phyloP scores from a whole-genome alignment of 352 stramenopile genomes.

The Phytophthora chlamydospora region DNA sequence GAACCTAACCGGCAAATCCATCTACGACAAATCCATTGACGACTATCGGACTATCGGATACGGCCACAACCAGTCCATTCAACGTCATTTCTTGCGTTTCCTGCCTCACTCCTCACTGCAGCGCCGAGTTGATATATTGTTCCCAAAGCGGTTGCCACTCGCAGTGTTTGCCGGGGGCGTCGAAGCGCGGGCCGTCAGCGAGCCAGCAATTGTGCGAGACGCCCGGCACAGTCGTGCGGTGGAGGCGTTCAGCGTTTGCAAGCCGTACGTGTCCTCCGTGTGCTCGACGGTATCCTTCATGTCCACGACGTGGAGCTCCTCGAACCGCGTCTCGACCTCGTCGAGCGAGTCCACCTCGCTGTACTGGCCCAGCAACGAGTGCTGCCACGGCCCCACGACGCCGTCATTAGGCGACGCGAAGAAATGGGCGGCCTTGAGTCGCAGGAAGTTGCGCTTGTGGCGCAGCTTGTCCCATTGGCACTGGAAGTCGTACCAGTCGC shows the following conservation, averaged over 20 bases:
- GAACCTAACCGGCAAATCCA: background rate
- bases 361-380: conserved; percentile 36
- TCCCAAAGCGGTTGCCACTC: conserved; percentile 14
- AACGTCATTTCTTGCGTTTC: too few relatives aligned
- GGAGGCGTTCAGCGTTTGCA: conserved; percentile 25
- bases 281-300: conserved; percentile 32
- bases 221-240: conserved; percentile 20
- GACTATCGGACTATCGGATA: background rate
- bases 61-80: too few relatives aligned
- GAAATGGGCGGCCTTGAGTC: conserved; percentile 32
- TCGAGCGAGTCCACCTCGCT: conserved; percentile 18
- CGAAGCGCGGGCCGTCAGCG: conserved; percentile 17
- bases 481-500: conserved; percentile 1
- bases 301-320: conserved; percentile 24
- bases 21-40: conserved; percentile 3
- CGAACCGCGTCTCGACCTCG: conserved; percentile 17
- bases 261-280: conserved; percentile 29
- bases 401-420: conserved; percentile 37
- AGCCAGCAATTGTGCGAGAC: conserved; percentile 37
- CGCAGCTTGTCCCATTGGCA: conserved; percentile 18
- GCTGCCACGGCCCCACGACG: conserved; percentile 38
- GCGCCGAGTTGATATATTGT: conserved; percentile 4
- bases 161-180: conserved; percentile 4
- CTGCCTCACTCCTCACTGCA: conserved; percentile 13
- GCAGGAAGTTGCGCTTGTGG: conserved; percentile 36